Evolutionary conservation across 2,329 filamentous ascomycete species (phyloP).

Genomic region (Penicillium fuscoglaucum): DNA sequence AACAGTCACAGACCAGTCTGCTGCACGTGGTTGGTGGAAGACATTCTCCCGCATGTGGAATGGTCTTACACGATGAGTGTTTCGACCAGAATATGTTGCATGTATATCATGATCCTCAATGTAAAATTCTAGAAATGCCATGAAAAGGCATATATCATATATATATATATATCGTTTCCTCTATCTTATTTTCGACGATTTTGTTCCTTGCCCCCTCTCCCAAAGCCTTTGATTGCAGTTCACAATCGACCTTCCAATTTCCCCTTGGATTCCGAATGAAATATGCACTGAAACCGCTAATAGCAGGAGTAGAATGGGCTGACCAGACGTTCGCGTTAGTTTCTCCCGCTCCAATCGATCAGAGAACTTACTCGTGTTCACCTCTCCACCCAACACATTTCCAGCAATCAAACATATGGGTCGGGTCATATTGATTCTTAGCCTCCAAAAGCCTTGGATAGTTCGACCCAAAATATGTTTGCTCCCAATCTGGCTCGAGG

Average conservation of each 20-base stretch:
- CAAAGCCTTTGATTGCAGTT: neutral
- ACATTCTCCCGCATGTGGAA: constrained; percentile 23
- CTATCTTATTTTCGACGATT: neutral
- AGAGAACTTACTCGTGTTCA: constrained; percentile 10
- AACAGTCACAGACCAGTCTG: constrained; percentile 11
- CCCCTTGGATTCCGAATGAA: neutral
- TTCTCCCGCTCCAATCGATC: neutral
- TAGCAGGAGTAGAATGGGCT: constrained; percentile 8
- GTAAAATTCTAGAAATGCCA: neutral
- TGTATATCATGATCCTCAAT: constrained; percentile 5
- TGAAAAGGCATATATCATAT: neutral
- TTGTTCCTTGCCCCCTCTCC: neutral
- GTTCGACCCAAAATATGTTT: constrained; percentile 25
- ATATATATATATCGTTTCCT: neutral
- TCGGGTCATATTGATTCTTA: constrained; percentile 33
- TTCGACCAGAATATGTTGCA: constrained; percentile 3
- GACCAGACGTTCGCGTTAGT: neutral
- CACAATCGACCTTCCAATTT: neutral
- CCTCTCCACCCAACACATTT: constrained; percentile 20
- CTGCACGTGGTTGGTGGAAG: constrained; percentile 24
- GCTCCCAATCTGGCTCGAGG: constrained; percentile 23
- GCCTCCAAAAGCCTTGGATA: constrained; percentile 27
- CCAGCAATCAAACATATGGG: constrained; percentile 15
- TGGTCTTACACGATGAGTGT: constrained; percentile 18
- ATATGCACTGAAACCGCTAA: neutral